phyloP scores from a whole-genome alignment of 495 filamentous ascomycete genomes.

The Lophiostoma macrostomum region DNA sequence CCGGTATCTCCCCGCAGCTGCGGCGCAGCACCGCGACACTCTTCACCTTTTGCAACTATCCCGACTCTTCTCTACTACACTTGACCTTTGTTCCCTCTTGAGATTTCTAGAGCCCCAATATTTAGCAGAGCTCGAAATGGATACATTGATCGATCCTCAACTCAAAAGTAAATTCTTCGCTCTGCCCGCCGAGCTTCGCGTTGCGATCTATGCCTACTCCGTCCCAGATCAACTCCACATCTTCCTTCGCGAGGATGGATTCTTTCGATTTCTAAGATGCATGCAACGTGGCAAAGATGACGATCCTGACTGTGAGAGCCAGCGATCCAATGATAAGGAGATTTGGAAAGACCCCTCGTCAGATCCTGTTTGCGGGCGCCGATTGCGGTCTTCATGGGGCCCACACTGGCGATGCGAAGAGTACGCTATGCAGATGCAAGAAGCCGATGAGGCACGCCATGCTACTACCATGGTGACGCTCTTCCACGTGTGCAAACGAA shows the following conservation, averaged over 20 bases:
- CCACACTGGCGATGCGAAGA: conserved; percentile 17
- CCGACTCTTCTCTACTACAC: background rate
- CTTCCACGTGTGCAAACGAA: conserved; percentile 8
- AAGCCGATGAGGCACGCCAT: background rate
- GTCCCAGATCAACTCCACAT: conserved; percentile 16
- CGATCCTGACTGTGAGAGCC: conserved; percentile 1
- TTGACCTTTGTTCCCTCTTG: background rate
- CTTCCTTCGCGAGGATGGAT: background rate
- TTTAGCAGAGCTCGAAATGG: background rate
- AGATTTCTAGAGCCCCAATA: background rate
- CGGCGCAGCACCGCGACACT: conserved; percentile 1
- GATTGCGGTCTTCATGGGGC: conserved; percentile 13
- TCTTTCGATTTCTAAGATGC: conserved; percentile 4
- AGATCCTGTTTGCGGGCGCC: conserved; percentile 2
- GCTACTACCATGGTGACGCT: background rate
- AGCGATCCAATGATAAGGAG: background rate
- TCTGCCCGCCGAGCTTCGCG: conserved; percentile 10
- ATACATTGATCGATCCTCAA: conserved; percentile 3
- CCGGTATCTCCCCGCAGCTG: background rate
- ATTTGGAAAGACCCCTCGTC: background rate
- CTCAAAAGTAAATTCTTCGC: conserved; percentile 11
- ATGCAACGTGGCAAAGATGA: conserved; percentile 4
- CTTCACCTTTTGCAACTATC: background rate
- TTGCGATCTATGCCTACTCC: conserved; percentile 15
- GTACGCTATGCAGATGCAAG: background rate